These are phyloP conservation scores for Radiomyces spectabilis DNA, from an alignment of 192 early-diverging fungal genomes.

Conservation along the genomic window DNA sequence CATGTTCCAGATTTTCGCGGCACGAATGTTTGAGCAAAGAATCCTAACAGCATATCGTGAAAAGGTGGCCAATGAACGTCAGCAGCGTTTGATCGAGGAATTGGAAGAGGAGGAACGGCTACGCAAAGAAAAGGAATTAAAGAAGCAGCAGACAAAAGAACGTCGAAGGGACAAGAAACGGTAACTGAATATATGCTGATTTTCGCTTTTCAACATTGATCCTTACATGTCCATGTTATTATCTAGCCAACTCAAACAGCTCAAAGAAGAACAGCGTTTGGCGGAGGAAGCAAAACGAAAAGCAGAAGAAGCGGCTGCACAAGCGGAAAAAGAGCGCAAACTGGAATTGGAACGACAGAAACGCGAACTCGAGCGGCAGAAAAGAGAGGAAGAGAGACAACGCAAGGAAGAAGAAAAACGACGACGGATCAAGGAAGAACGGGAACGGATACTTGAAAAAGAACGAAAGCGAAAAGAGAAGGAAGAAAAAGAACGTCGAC, in stretches of 20 bases:
- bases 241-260: conserved; percentile 55
- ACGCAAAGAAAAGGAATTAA: conserved; percentile 46
- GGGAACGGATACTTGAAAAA: conserved; percentile 25
- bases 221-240: neutral
- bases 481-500: conserved; percentile 27
- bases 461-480: conserved; percentile 32
- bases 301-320: conserved; percentile 45
- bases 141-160: conserved; percentile 58
- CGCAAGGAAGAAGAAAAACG: conserved; percentile 57
- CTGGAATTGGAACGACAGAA: conserved; percentile 28
- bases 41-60: conserved; percentile 90
- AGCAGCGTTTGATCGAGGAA: conserved; percentile 80
- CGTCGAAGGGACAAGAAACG: conserved; percentile 71
- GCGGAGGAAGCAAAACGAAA: conserved; percentile 9
- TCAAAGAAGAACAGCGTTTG: conserved; percentile 49
- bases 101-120: conserved; percentile 78
- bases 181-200: conserved; percentile 23
- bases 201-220: neutral
- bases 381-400: conserved; percentile 35
- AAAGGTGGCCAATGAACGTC: conserved; percentile 86
- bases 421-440: conserved; percentile 37
- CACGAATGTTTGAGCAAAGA: conserved; percentile 95
- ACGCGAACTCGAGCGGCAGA: conserved; percentile 43
- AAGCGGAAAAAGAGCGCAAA: conserved; percentile 9
- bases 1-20: conserved; percentile 95